These are phyloP conservation scores for Chimonanthus praecox DNA, from an alignment of 164 flowering plant species.

Conservation along the genomic window DNA sequence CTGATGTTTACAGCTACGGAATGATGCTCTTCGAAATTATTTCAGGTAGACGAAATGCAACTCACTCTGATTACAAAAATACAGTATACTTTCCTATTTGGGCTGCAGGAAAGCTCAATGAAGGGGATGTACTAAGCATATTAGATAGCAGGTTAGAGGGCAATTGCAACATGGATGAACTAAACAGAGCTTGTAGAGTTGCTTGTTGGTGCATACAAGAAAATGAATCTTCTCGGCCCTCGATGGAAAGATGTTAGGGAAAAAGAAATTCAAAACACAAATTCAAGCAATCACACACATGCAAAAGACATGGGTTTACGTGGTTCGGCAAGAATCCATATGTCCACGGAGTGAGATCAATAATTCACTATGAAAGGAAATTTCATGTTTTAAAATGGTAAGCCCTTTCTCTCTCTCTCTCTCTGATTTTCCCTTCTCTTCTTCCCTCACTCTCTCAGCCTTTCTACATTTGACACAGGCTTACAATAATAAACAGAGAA, in stretches of 20 bases:
- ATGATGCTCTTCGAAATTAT: constrained; percentile 49
- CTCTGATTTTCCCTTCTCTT: too few species aligned
- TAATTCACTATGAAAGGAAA: too few species aligned
- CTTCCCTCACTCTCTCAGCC: too few species aligned
- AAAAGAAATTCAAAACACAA: too few species aligned
- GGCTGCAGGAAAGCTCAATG: constrained; percentile 30
- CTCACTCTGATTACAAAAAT: constrained; percentile 18
- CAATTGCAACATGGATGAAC: constrained; percentile 31
- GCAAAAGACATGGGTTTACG: too few species aligned
- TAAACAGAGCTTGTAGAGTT: constrained; percentile 28
- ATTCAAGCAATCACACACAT: too few species aligned
- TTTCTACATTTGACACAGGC: too few species aligned
- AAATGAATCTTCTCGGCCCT: constrained; percentile 34
- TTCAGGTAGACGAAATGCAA: constrained; percentile 36
- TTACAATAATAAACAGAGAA: too few species aligned
- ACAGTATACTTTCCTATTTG: constrained; percentile 31
- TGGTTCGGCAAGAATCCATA: too few species aligned
- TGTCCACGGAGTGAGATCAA: too few species aligned
- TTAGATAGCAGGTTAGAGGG: constrained; percentile 31
- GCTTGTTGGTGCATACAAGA: constrained; percentile 63
- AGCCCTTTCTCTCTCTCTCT: too few species aligned
- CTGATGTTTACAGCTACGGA: constrained; percentile 53
- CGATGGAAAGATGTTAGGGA: constrained; percentile 25
- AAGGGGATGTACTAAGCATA: constrained; percentile 21
- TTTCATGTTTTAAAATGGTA: too few species aligned